Base-by-base conservation (phyloP, 1,139 yeast species). In the Saccharomyces uvarum region DNA sequence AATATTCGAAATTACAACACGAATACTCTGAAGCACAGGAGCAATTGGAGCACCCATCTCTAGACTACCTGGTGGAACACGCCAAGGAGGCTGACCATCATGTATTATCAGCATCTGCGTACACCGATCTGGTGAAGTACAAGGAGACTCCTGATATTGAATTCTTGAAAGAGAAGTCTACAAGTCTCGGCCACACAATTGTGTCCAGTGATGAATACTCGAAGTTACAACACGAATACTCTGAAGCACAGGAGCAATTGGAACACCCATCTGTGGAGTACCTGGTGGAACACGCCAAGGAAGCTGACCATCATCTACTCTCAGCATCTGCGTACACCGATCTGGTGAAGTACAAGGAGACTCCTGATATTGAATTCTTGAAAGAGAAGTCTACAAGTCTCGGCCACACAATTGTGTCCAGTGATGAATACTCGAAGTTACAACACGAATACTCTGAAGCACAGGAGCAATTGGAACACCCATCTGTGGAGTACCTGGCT, bases 141-240 rank as follows among this genome's bases (percentile, higher is more conserved):
- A 28, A 58, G 11, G 50, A 54, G 8, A 48, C 11, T 1, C 59
- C 70, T 11, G 49, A 63, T 1, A 47, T 49, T 5, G 46, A 61
- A 28, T 65, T 64, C 14, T 68, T 71, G 51, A 54, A 53, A 4
- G 62, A 63, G 9, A 65, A 70, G 49, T 67, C 74, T 2, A 42
- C 55, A 2, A 56, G 57, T 3, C 60, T 65, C 16, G 70, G 69
- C 0, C 53, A 49, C 41, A 52, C 53, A 3, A 28, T 55, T 2
- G 29, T 61, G 13, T 50, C 51, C 8, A 50, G 51, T 27, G 58
- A 59, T 6, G 63, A 59, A 32, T 57, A 56, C 31, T 61, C 59
- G 47, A 47, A 44, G 3, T 29, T 50, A 49, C 21, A 47, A 24
- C 28, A 51, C 7, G 52, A 54, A 14, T 38, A 33, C 5, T 19